A percentile compares a stretch with the other conserved stretches of the same genome.
Evolutionary conservation across 164 flowering plant species (phyloP).

Genomic region (Aristolochia contorta): DNA sequence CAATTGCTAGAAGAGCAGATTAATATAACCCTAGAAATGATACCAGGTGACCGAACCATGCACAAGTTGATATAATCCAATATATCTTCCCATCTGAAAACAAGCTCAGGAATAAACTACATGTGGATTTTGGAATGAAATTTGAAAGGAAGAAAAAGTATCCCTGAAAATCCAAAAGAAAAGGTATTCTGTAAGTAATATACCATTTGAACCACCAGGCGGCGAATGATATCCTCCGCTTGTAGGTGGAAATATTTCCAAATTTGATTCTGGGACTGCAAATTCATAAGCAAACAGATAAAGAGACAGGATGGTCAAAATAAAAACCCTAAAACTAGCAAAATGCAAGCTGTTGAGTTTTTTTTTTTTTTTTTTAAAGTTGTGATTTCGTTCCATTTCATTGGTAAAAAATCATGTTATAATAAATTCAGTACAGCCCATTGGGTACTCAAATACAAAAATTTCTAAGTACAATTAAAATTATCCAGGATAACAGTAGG

Average conservation of each 20-base stretch:
- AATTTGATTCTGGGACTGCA: slow-evolving; percentile 67
- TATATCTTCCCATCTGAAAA: too few relatives aligned
- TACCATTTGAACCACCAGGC: slow-evolving; percentile 56
- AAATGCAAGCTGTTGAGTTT: background rate
- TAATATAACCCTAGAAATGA: too few relatives aligned
- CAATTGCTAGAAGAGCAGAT: too few relatives aligned
- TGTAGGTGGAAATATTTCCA: slow-evolving; percentile 75
- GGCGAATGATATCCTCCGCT: slow-evolving; percentile 61
- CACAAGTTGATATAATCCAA: too few relatives aligned
- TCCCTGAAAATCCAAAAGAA: background rate
- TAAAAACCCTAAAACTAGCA: background rate
- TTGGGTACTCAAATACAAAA: too few relatives aligned
- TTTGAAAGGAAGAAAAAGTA: background rate
- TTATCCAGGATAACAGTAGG: background rate
- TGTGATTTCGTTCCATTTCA: too few relatives aligned
- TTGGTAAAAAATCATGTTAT: too few relatives aligned
- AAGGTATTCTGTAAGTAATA: slow-evolving; percentile 3
- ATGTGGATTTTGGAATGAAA: background rate
- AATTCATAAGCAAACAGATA: background rate
- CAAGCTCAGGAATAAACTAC: too few relatives aligned
- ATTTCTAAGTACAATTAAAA: too few relatives aligned
- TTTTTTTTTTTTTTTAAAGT: too few relatives aligned
- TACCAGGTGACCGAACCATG: too few relatives aligned
- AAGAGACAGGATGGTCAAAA: background rate
- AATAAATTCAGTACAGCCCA: too few relatives aligned